Base-by-base conservation (phyloP, 371 early-diverging fungal genomes). In the Syncephalastrum contaminatum region DNA sequence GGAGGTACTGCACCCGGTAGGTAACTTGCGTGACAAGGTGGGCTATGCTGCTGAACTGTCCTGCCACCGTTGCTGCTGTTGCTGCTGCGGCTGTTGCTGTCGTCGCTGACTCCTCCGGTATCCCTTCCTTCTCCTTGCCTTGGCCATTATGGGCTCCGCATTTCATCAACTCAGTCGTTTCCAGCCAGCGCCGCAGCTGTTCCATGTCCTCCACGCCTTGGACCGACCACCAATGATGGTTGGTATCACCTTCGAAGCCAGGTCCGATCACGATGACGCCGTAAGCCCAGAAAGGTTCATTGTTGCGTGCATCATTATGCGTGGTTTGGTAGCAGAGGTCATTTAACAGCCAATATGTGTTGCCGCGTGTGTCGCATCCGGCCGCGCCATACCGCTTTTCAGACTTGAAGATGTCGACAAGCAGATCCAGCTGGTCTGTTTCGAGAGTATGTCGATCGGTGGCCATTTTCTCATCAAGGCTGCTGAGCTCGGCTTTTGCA, bases 261-360 rank as follows among this genome's bases (percentile, higher is more conserved):
- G 66, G 70, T 10, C 77, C 74, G 54, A 71, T 66, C 13, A 69
- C 58, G 27, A 72, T 59, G 6, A 72, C 59, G 40, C 71, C 71
- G 43, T 64, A 63, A 13, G 67, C 69, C 73, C 77, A 70, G 41
- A 60, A 64, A 22, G 60, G 58, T 53, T 69, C 70, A 50, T 51
- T 70, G 36, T 72, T 66, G 45, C 72, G 56, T 14, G 51, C 44
- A 47, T 65, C 64, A 27, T 45, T 20, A n/a, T 45, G 51, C 14
- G 19, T 19, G 4, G 45, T 39, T 18, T 43, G 41, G 46, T 58
- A 30, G 22, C 43, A 46, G 18, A 73, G 44, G 51, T 77, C 74
- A 45, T 54, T 67, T 42, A 77, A 72, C 3, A 72, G 30, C 73
- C 73, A 77, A 53, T 77, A 77, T 22, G 64, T 58, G 51, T 77